Conservation (phyloP, 2,329 filamentous ascomycete genomes). For the Fusarium sacchari region DNA sequence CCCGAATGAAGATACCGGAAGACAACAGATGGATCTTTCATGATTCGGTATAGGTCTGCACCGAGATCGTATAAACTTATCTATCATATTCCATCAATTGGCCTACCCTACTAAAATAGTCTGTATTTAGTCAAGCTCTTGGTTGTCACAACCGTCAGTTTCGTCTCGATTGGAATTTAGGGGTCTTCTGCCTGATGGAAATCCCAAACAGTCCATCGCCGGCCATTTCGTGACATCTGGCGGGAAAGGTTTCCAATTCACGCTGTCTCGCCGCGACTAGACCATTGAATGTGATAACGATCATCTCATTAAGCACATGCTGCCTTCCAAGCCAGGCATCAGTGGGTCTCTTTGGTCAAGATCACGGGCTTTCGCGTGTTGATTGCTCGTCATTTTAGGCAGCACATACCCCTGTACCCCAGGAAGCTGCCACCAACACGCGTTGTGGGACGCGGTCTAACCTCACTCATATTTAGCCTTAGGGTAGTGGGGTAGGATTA, state of each 20-base stretch:
- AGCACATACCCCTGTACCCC: conserved; percentile 33
- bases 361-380: conserved; percentile 42
- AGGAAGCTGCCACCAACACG: conserved; percentile 13
- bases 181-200: conserved; percentile 26
- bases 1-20: background rate
- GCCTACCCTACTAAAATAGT: background rate
- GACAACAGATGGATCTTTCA: background rate
- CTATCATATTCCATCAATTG: background rate
- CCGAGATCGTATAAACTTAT: background rate
- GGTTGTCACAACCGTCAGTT: background rate
- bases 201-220: conserved; percentile 15
- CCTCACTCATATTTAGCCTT: conserved; percentile 7
- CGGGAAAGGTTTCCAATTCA: conserved; percentile 24
- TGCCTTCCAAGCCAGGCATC: conserved; percentile 35
- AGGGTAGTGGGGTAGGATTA: conserved; percentile 10
- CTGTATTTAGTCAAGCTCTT: background rate
- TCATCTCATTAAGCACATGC: background rate
- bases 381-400: conserved; percentile 33
- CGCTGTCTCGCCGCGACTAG: conserved; percentile 11
- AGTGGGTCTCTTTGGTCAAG: conserved; percentile 11
- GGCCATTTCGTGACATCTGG: conserved; percentile 2
- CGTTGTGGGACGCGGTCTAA: conserved; percentile 25
- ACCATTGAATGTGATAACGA: conserved; percentile 17
- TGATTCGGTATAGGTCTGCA: background rate
- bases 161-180: background rate